Percentiles rank a stretch among this genome's conserved stretches.
These are phyloP conservation scores for Fomitiporia mediterranea DNA, from an alignment of 1,284 basidiomycete species.

Conservation along the genomic window DNA sequence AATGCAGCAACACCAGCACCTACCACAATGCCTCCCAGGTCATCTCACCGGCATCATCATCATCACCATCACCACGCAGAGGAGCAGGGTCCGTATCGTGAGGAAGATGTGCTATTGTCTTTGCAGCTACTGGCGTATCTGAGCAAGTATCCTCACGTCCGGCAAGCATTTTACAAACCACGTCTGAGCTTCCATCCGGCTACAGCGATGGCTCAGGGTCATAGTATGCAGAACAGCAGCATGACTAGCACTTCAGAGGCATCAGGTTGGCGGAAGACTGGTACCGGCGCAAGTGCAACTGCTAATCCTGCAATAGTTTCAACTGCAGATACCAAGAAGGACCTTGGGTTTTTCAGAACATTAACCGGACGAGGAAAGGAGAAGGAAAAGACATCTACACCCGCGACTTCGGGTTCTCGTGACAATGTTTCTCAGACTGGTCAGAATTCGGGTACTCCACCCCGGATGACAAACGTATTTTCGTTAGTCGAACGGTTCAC, in stretches of 20 bases:
- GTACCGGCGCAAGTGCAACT: conserved; percentile 17
- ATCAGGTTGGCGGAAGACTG: conserved; percentile 7
- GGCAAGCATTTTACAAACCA: conserved; percentile 93
- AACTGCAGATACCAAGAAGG: conserved; percentile 12
- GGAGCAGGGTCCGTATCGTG: conserved; percentile 71
- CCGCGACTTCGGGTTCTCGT: conserved; percentile 20
- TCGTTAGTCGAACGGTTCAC: conserved; percentile 96
- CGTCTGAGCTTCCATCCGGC: conserved; percentile 72
- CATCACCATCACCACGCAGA: conserved; percentile 26
- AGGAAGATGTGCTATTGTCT: conserved; percentile 91
- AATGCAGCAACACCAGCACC: conserved; percentile 1
- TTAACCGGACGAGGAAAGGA: conserved; percentile 38
- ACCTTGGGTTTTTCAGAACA: conserved; percentile 34
- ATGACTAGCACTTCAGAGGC: conserved; percentile 10
- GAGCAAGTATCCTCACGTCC: conserved; percentile 96
- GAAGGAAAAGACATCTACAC: conserved; percentile 27
- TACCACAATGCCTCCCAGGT: neutral
- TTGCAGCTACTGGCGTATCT: conserved; percentile 94
- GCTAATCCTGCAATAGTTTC: neutral
- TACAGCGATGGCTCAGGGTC: conserved; percentile 33
- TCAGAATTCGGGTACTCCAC: conserved; percentile 16
- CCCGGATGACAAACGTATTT: conserved; percentile 82
- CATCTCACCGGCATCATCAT: conserved; percentile 21
- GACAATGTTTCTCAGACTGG: conserved; percentile 22
- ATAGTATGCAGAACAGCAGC: conserved; percentile 15